Percentiles rank a stretch among this genome's conserved stretches.
These are phyloP conservation scores for Santalum album DNA, from an alignment of 164 flowering plant genomes.

Conservation along the genomic window DNA sequence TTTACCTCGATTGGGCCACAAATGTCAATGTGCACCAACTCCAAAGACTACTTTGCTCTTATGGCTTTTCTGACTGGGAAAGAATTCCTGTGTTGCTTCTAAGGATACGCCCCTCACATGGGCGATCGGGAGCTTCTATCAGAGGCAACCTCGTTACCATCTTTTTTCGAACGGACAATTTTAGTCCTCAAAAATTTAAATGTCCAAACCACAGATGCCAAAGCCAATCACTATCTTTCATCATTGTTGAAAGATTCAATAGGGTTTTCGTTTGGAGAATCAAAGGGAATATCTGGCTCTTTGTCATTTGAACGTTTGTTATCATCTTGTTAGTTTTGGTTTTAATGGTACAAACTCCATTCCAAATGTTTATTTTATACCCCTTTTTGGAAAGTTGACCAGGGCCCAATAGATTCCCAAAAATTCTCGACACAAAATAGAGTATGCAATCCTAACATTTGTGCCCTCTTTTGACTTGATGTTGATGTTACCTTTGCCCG, in stretches of 20 bases:
- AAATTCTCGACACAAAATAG: neutral
- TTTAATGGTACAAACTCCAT: neutral
- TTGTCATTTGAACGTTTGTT: neutral
- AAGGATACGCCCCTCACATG: neutral
- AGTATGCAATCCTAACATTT: neutral
- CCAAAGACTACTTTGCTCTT: neutral
- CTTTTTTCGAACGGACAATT: neutral
- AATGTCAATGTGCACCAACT: neutral
- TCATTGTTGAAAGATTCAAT: neutral
- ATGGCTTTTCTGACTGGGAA: neutral
- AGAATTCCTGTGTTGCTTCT: constrained; percentile 1
- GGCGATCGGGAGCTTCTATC: neutral
- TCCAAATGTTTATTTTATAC: neutral
- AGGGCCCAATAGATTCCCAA: neutral
- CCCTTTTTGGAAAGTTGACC: neutral
- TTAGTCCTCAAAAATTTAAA: neutral
- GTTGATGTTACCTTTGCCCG: neutral
- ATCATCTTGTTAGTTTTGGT: neutral
- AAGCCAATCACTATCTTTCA: neutral
- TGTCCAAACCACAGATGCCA: neutral
- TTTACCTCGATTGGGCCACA: neutral
- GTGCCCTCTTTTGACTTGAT: neutral
- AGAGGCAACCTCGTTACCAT: neutral
- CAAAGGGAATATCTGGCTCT: neutral
- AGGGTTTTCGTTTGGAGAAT: neutral